Conservation (phyloP, 2,329 filamentous ascomycete genomes). For the Tolypocladium paradoxum region DNA sequence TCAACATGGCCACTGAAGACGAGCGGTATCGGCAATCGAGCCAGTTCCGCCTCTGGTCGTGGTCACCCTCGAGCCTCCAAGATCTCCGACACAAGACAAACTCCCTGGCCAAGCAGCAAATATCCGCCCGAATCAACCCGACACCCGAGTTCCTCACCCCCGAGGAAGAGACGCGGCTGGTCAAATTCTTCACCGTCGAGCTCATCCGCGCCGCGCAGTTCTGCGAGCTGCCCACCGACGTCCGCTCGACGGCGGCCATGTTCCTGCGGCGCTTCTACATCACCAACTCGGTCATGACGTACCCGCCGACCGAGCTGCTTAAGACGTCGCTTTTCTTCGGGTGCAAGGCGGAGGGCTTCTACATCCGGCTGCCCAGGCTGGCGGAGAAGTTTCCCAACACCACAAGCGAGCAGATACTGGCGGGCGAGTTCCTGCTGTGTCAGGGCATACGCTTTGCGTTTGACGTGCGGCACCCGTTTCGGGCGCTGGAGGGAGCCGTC, state of each 20-base stretch:
- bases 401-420: conserved; percentile 71
- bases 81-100: conserved; percentile 72
- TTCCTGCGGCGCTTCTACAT: conserved; percentile 93
- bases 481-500: conserved; percentile 74
- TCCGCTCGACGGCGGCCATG: conserved; percentile 62
- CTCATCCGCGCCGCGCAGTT: conserved; percentile 46
- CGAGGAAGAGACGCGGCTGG: conserved; percentile 70
- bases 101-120: conserved; percentile 55
- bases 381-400: conserved; percentile 58
- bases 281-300: conserved; percentile 92
- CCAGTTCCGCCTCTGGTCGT: conserved; percentile 90
- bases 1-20: conserved; percentile 68
- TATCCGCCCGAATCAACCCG: conserved; percentile 41
- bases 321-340: conserved; percentile 88
- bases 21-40: conserved; percentile 81
- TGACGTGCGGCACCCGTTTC: conserved; percentile 83
- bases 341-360: conserved; percentile 82
- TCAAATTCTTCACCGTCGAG: conserved; percentile 63
- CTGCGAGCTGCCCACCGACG: conserved; percentile 38
- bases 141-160: conserved; percentile 71
- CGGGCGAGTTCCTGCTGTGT: conserved; percentile 84
- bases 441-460: conserved; percentile 90
- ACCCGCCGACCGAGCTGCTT: conserved; percentile 80
- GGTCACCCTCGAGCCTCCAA: conserved; percentile 61
- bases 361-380: conserved; percentile 55